Evolutionary conservation across 2,329 filamentous ascomycete species (phyloP), one percentile per base, ranked within the genome.

Genomic region (Alternaria postmessia): DNA sequence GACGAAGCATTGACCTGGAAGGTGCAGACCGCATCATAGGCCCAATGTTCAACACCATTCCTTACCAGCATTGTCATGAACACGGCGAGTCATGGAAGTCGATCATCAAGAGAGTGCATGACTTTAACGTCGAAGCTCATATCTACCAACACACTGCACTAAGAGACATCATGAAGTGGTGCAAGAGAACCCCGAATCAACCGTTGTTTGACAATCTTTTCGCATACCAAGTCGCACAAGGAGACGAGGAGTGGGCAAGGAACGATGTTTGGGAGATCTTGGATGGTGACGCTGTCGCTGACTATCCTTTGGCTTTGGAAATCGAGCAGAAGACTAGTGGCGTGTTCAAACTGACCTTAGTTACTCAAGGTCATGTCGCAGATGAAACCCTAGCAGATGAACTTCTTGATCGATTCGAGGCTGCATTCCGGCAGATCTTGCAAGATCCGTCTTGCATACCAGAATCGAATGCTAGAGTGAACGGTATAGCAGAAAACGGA

Each of bases 1-100:
- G 94, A 1, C 86, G 94, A 60, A 86, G 88, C 0, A 86, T 96
- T 5, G 86, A 91, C 43, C 79, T 93, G 12, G 84, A 89, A 7
- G 82, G 83, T 2, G 85, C 89, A 2, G 90, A 93, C 47, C 73
- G 83, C 22, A 86, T 91, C 1, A 85, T 95, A 42, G 94, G 94
- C 0, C 94, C 94, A 0, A 80, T 97, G 20, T 96, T 97, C 84
- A 97, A 97, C 73, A 97, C 93, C 0, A 81, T 97, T 1, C 93
- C 94, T 0, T 93, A 91, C 73, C 84, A 86, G 55, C 78, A 88
- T 34, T 72, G 80, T 6, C 65, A 85, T 14, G 62, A 78, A 7
- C 64, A 75, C 0, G 71, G 77, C 0, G 80, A 84, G 5, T 87
- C 83, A 0, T 93, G 90, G 87, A 74, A 79, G 1, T 82, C 86